Evolutionary conservation across 164 flowering plant genomes (phyloP).

Genomic region (Annona squamosa): DNA sequence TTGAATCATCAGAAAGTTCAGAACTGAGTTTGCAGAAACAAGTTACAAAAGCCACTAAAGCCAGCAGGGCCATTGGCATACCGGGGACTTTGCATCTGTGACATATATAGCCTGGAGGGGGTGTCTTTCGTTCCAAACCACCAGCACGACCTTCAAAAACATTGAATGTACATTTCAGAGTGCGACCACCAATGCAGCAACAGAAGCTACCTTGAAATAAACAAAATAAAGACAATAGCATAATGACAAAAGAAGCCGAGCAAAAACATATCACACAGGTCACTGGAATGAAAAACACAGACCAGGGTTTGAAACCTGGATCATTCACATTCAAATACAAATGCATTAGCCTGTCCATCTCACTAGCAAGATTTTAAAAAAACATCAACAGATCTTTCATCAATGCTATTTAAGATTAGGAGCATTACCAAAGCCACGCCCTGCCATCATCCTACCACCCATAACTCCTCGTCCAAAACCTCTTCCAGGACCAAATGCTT

Average conservation of each 20-base stretch:
- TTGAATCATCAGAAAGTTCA: neutral
- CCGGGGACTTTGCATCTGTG: slow-evolving; percentile 95
- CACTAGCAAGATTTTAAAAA: no score
- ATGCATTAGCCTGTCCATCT: neutral
- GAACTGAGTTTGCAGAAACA: neutral
- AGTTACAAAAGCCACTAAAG: neutral
- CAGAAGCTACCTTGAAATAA: neutral
- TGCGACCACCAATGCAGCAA: neutral
- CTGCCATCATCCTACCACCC: slow-evolving; percentile 71
- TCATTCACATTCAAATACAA: neutral
- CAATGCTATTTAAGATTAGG: neutral
- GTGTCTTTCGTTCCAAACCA: slow-evolving; percentile 73
- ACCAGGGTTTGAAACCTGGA: neutral
- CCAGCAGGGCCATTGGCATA: slow-evolving; percentile 17
- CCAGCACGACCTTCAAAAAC: slow-evolving; percentile 28
- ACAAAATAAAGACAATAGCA: neutral
- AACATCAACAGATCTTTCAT: no score
- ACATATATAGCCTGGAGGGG: slow-evolving; percentile 87
- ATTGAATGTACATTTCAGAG: neutral
- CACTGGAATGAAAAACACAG: neutral
- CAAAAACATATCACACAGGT: neutral
- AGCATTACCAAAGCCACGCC: slow-evolving; percentile 73
- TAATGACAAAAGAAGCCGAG: neutral
- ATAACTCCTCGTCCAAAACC: slow-evolving; percentile 85
- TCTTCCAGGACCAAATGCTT: slow-evolving; percentile 66